Conservation (phyloP, 305 asterid species). For the Euphrasia arctica region DNA sequence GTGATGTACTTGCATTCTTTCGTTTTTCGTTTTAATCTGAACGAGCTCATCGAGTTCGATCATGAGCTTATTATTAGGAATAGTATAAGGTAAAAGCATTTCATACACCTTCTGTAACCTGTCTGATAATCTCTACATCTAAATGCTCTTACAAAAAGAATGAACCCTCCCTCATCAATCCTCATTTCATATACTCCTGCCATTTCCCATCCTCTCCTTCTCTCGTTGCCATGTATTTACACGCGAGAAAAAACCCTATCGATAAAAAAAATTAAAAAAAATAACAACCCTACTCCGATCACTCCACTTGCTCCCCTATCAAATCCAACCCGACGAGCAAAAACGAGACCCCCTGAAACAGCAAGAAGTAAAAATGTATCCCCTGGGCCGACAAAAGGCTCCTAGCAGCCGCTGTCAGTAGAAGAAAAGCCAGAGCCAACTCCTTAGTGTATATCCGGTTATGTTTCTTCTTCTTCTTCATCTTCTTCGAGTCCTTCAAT, state of each 20-base stretch:
- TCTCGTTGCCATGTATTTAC: neutral
- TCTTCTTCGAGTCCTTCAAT: slow-evolving; percentile 33
- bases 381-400: slow-evolving; percentile 93
- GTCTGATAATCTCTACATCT: slow-evolving; percentile 22
- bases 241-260: neutral
- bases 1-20: neutral
- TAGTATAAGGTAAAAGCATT: neutral
- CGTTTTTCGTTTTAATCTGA: neutral
- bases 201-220: slow-evolving; percentile 1
- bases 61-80: neutral
- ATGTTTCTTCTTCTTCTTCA: slow-evolving; percentile 54
- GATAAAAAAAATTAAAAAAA: neutral
- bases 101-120: slow-evolving; percentile 8
- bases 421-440: slow-evolving; percentile 79
- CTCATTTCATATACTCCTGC: neutral
- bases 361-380: slow-evolving; percentile 90
- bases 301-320: slow-evolving; percentile 92
- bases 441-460: slow-evolving; percentile 87
- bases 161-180: slow-evolving; percentile 28
- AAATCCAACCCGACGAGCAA: slow-evolving; percentile 90
- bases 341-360: slow-evolving; percentile 90
- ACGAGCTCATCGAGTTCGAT: no score
- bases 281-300: neutral
- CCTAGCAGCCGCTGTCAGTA: slow-evolving; percentile 83
- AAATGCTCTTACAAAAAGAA: slow-evolving; percentile 68